Conservation (phyloP, 148 eudicot species). For the Cornus controversa region DNA sequence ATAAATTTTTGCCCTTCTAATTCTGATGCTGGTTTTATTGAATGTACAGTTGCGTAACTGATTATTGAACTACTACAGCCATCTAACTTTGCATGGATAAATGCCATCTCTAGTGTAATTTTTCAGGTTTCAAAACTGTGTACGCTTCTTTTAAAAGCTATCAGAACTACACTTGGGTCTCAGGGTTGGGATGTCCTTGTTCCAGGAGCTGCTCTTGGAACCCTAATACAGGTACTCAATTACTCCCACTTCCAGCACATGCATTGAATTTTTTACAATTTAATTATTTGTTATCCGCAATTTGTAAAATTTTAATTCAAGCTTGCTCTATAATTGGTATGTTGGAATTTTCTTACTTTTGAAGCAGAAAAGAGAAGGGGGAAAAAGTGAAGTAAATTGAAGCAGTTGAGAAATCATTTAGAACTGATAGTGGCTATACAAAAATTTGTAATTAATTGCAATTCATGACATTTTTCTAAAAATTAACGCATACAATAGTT, state of each 20-base stretch:
- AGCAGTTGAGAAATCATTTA: background rate
- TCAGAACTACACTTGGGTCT: slow-evolving; percentile 62
- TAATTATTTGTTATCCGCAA: background rate
- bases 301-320: background rate
- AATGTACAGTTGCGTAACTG: background rate
- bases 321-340: background rate
- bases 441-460: background rate
- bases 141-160: slow-evolving; percentile 76
- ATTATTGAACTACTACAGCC: background rate
- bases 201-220: slow-evolving; percentile 82
- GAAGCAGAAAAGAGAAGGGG: background rate
- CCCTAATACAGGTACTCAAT: slow-evolving; percentile 62
- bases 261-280: background rate
- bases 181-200: slow-evolving; percentile 99
- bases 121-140: slow-evolving; percentile 97
- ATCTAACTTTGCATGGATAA: slow-evolving; percentile 30
- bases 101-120: slow-evolving; percentile 53
- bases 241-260: background rate
- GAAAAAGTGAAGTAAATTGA: background rate
- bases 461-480: background rate
- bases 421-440: background rate
- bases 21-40: background rate
- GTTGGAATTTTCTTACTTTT: background rate
- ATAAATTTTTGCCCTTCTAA: background rate
- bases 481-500: background rate